Percentiles rank a stretch among this genome's conserved stretches.
Evolutionary conservation across 2,329 filamentous ascomycete species (phyloP).

Genomic region (Phialophora macrospora): DNA sequence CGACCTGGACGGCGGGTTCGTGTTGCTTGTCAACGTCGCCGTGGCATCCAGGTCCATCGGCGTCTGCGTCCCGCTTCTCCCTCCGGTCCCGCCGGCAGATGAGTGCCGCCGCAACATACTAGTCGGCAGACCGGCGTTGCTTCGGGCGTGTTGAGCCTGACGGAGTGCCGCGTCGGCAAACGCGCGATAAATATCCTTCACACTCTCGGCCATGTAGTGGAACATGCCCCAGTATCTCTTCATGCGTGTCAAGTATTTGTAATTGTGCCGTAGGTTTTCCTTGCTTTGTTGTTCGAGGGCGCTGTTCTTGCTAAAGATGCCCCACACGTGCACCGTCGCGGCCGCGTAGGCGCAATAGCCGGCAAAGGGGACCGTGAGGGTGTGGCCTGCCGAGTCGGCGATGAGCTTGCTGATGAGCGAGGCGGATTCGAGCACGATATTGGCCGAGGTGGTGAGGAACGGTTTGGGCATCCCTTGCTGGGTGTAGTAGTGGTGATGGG

Average conservation of each 20-base stretch:
- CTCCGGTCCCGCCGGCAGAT: constrained; percentile 13
- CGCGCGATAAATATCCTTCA: constrained; percentile 83
- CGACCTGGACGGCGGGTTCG: constrained; percentile 27
- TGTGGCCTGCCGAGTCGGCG: constrained; percentile 76
- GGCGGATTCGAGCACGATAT: constrained; percentile 79
- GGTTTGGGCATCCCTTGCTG: constrained; percentile 73
- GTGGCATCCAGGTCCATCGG: constrained; percentile 31
- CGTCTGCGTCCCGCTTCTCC: constrained; percentile 18
- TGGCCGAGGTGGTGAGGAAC: constrained; percentile 76
- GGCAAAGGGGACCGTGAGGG: constrained; percentile 86
- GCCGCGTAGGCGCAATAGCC: constrained; percentile 94
- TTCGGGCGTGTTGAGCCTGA: constrained; percentile 15
- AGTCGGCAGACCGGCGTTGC: neutral
- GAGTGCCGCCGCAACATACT: constrained; percentile 16
- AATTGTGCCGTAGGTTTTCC: constrained; percentile 81
- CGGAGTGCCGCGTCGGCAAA: constrained; percentile 74
- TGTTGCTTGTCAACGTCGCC: constrained; percentile 19
- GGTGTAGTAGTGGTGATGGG: constrained; percentile 36
- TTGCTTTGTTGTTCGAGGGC: constrained; percentile 77
- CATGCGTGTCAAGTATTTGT: constrained; percentile 90
- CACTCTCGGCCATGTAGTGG: constrained; percentile 91
- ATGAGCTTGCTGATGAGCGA: constrained; percentile 85
- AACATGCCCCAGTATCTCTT: constrained; percentile 99
- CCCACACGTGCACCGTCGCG: constrained; percentile 91
- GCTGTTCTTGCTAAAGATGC: constrained; percentile 83